phyloP scores from a whole-genome alignment of 106 monocot species.

The Amphibolis antarctica region DNA sequence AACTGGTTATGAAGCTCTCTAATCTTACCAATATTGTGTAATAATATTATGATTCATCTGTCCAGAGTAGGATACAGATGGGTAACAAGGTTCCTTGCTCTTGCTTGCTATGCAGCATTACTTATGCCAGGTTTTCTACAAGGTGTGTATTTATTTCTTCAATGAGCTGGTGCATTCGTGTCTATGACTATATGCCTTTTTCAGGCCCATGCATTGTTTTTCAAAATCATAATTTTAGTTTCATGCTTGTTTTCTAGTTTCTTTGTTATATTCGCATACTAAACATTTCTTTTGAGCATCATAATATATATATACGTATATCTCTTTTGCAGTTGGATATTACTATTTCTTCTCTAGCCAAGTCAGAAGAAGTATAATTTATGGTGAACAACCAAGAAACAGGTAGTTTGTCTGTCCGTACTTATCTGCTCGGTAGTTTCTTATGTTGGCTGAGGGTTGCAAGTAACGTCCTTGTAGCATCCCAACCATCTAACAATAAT shows the following conservation, averaged over 20 bases:
- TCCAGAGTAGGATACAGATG: conserved; percentile 91
- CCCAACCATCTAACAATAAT: too few species aligned
- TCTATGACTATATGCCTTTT: too few species aligned
- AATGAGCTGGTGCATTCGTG: not conserved
- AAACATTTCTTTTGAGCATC: too few species aligned
- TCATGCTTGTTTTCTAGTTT: not conserved
- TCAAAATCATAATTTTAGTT: not conserved
- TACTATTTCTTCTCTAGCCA: conserved; percentile 9
- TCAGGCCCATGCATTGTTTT: too few species aligned
- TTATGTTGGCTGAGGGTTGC: too few species aligned
- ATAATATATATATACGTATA: not conserved
- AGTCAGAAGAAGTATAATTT: conserved; percentile 56
- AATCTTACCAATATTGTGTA: too few species aligned
- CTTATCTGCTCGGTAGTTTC: too few species aligned
- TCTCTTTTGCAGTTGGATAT: conserved; percentile 12
- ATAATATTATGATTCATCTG: conserved; percentile 7
- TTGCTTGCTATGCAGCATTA: conserved; percentile 73
- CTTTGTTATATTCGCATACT: not conserved
- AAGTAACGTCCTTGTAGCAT: too few species aligned
- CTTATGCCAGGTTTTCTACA: conserved; percentile 96
- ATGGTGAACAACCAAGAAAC: conserved; percentile 90
- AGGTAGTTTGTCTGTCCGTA: conserved; percentile 21
- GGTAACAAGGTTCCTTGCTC: conserved; percentile 81
- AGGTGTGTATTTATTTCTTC: conserved; percentile 31
- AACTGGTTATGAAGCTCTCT: too few species aligned